A percentile compares a stretch with the other conserved stretches of the same genome.
These are phyloP conservation scores for Vaccinium corymbosum DNA, from an alignment of 148 eudicot species.

Conservation along the genomic window DNA sequence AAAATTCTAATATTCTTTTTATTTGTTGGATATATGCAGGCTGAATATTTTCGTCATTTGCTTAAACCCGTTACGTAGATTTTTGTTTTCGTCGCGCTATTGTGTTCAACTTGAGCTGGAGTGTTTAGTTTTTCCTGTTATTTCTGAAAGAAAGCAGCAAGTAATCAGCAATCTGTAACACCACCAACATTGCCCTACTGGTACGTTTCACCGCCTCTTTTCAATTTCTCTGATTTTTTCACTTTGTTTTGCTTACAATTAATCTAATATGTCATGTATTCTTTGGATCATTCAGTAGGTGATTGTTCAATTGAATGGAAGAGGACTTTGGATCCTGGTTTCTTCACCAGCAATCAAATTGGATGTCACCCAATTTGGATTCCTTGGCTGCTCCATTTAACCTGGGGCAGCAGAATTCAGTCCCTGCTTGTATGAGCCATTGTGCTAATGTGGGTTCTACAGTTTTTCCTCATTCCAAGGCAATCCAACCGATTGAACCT, in stretches of 20 bases:
- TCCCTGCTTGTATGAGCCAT: conserved; percentile 33
- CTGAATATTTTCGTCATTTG: conserved; percentile 92
- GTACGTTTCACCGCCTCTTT: conserved; percentile 25
- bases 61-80: conserved; percentile 95
- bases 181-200: conserved; percentile 23
- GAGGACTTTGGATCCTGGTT: conserved; percentile 54
- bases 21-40: conserved; percentile 56
- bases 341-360: conserved; percentile 32
- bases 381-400: conserved; percentile 33
- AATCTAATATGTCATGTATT: not conserved
- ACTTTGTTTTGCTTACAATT: conserved; percentile 1
- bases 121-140: conserved; percentile 33
- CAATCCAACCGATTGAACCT: conserved; percentile 35
- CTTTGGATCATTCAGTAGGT: conserved; percentile 19
- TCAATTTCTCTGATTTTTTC: not conserved
- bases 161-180: conserved; percentile 29
- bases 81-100: conserved; percentile 22
- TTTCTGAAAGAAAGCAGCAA: conserved; percentile 35
- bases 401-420: conserved; percentile 32
- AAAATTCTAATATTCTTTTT: conserved; percentile 9
- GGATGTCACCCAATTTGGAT: conserved; percentile 37
- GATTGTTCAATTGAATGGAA: conserved; percentile 61
- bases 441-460: conserved; percentile 34
- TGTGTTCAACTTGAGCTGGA: conserved; percentile 49
- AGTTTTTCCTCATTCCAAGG: conserved; percentile 27